These are phyloP conservation scores for Triticum timopheevii DNA, from an alignment of 176 grass and related monocot species.

Conservation along the genomic window DNA sequence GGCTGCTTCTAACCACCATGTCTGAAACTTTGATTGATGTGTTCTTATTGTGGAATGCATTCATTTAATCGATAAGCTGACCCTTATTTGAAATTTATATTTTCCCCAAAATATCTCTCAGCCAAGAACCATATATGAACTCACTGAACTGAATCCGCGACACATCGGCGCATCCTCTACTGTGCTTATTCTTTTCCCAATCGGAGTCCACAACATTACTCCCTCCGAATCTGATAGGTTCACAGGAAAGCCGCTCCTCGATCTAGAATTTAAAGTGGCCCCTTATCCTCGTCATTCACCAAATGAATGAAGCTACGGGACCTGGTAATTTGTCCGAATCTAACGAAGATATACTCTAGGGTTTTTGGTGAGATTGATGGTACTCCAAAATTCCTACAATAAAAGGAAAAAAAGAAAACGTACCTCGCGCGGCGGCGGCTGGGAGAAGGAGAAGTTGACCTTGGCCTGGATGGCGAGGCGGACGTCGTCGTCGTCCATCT, in stretches of 20 bases:
- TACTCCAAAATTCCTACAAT: background rate
- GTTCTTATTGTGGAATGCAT: background rate
- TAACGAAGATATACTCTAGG: background rate
- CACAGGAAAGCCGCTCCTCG: background rate
- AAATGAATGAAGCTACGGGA: background rate
- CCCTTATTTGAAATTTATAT: background rate
- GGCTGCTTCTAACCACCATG: background rate
- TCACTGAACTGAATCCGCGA: background rate
- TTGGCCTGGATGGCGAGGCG: constrained; percentile 88
- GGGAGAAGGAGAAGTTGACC: constrained; percentile 97
- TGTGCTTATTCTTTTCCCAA: background rate
- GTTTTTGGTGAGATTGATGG: background rate
- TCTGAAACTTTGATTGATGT: background rate
- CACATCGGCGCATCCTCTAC: background rate
- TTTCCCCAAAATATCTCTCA: background rate
- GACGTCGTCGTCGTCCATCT: constrained; percentile 86
- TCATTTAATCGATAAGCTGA: background rate
- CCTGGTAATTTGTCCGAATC: background rate
- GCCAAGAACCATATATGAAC: background rate
- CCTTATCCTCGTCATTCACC: background rate
- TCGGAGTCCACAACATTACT: background rate
- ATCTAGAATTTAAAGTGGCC: constrained; percentile 2
- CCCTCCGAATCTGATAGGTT: background rate
- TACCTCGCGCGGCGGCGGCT: constrained; percentile 98
- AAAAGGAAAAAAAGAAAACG: background rate